A percentile compares a stretch with the other conserved stretches of the same genome.
phyloP scores from a whole-genome alignment of 345 rosid genomes.

The Populus simonii region DNA sequence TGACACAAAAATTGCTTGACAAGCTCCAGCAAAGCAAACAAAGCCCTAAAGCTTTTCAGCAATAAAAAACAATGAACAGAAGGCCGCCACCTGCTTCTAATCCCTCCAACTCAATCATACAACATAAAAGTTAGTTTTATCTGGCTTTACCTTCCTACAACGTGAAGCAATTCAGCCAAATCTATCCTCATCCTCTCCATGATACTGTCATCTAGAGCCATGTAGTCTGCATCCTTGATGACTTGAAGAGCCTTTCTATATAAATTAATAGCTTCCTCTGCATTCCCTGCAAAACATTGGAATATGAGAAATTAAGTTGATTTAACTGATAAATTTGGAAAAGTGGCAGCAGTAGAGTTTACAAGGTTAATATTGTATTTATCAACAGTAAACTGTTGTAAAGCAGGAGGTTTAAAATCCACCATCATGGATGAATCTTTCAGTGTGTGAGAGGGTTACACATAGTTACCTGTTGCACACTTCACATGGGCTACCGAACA shows the following conservation, averaged over 20 bases:
- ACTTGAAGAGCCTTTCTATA: conserved; percentile 62
- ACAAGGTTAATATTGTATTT: too few species aligned
- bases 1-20: too few species aligned
- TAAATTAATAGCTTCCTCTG: conserved; percentile 58
- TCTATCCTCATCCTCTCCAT: conserved; percentile 83
- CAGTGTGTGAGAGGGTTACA: background rate
- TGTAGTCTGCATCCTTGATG: conserved; percentile 59
- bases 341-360: too few species aligned
- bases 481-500: conserved; percentile 75
- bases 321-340: too few species aligned
- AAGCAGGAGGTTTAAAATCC: background rate
- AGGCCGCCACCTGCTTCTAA: too few species aligned
- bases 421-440: background rate
- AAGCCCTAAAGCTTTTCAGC: too few species aligned
- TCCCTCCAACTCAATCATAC: too few species aligned
- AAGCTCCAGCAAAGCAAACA: too few species aligned
- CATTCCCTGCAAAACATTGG: conserved; percentile 51
- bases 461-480: conserved; percentile 63
- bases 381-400: background rate
- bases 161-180: conserved; percentile 84
- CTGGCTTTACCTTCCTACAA: conserved; percentile 61
- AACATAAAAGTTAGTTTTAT: background rate
- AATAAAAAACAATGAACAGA: too few species aligned
- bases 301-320: background rate
- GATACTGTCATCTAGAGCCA: conserved; percentile 52